Evolutionary conservation across 352 stramenopile species (phyloP).

Genomic region (Phytophthora quininea): DNA sequence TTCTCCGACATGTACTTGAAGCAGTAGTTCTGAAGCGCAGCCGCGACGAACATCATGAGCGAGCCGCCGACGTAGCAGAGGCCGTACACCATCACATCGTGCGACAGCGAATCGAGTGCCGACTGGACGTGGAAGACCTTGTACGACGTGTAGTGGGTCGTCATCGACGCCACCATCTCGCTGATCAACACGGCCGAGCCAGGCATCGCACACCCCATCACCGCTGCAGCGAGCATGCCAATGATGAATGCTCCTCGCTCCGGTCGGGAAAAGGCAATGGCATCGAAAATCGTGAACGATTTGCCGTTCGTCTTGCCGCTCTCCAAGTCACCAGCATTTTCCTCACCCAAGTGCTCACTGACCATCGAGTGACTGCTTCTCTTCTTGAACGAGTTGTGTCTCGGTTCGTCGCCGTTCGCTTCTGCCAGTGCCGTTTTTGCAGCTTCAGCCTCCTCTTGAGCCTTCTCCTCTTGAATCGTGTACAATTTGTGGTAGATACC

Average conservation of each 20-base stretch:
- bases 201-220: conserved; percentile 44
- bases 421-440: conserved; percentile 21
- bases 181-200: conserved; percentile 33
- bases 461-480: conserved; percentile 21
- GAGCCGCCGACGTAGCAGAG: conserved; percentile 42
- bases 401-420: not conserved
- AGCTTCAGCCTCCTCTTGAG: conserved; percentile 20
- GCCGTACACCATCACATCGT: conserved; percentile 31
- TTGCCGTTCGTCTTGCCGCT: conserved; percentile 1
- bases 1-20: conserved; percentile 59
- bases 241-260: conserved; percentile 44
- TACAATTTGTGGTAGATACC: conserved; percentile 29
- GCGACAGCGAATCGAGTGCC: conserved; percentile 32
- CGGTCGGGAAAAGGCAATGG: conserved; percentile 24
- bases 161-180: conserved; percentile 32
- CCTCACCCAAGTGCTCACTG: conserved; percentile 3
- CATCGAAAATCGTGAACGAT: conserved; percentile 34
- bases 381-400: conserved; percentile 7
- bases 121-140: conserved; percentile 14
- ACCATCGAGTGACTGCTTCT: conserved; percentile 7
- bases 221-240: conserved; percentile 31
- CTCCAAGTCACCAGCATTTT: not conserved
- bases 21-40: conserved; percentile 43
- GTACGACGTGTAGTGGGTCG: conserved; percentile 19
- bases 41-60: conserved; percentile 34